Base-by-base conservation (phyloP, 2,329 filamentous ascomycete species). In the Talaromyces sp. region DNA sequence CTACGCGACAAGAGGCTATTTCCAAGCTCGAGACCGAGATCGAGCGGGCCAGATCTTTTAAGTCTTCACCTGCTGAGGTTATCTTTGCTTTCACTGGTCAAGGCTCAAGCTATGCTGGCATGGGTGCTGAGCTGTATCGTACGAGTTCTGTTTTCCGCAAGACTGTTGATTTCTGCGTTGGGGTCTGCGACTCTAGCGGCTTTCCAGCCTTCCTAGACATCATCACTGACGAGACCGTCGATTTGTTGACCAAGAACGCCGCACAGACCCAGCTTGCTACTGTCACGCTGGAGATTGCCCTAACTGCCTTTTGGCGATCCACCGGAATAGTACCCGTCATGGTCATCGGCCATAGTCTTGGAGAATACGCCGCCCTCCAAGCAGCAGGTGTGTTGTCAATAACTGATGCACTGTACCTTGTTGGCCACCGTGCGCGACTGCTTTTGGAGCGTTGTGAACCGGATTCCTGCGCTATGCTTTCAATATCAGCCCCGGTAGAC, bases 121-220 rank as follows among this genome's bases (percentile, higher is more conserved):
- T 75, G 63, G 73, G 72, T 27, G 56, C 66, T 33, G 85, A 88
- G 67, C 78, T 87, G 2, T 62, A 64, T 9, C 41, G 56, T 4
- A 56, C 33, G 54, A 41, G 54, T 35, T 60, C 70, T 3, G 27
- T 33, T 5, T 61, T 61, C 11, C n/a, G 19, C 5, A 13, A 24
- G 13, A n/a, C 10, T 13, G 16, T 61, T 11, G 13, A 14, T 4
- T 31, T 16, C 8, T 19, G 24, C 16, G n/a, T 50, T 13, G 22
- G 24, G 3, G 16, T 61, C 10, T 27, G 27, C 6, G 27, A 31
- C 49, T 7, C 8, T 16, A 43, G 37, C 10, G 59, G 45, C 13
- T 37, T 61, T 31, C 27, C 43, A 24, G 19, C 43, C 27, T 19
- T 61, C 16, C n/a, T 61, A 6, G 14, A 27, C 9, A 13, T 61